Evolutionary conservation across 2,329 filamentous ascomycete genomes (phyloP).

Genomic region (Colletotrichum camelliae): DNA sequence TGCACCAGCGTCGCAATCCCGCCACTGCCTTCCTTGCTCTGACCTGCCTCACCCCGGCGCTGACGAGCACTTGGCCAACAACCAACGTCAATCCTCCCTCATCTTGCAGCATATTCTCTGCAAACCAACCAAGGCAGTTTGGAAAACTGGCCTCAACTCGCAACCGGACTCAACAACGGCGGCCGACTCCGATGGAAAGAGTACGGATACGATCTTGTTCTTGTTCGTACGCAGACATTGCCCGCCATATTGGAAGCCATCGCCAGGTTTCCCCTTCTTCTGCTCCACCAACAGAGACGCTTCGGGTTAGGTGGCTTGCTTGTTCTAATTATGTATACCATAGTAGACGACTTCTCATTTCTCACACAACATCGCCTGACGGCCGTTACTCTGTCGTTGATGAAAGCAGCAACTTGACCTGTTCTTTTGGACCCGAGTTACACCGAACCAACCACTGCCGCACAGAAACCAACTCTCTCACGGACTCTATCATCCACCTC

Average conservation of each 20-base stretch:
- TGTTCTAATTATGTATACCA: background rate
- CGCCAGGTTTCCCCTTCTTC: background rate
- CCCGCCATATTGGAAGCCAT: background rate
- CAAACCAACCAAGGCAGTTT: background rate
- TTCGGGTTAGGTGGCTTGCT: background rate
- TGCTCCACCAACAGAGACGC: background rate
- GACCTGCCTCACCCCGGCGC: background rate
- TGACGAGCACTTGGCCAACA: background rate
- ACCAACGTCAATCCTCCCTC: slow-evolving; percentile 14
- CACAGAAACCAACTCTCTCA: background rate
- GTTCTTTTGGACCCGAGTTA: background rate
- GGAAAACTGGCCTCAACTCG: background rate
- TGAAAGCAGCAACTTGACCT: background rate
- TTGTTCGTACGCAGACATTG: background rate
- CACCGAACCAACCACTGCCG: slow-evolving; percentile 1
- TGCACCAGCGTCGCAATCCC: background rate
- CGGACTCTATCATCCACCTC: slow-evolving; percentile 2
- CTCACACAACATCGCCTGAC: background rate
- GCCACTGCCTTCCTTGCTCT: slow-evolving; percentile 7
- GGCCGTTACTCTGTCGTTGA: background rate
- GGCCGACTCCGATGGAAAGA: background rate
- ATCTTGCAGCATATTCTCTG: slow-evolving; percentile 11
- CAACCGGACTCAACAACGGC: background rate
- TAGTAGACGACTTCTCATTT: background rate
- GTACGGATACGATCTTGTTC: slow-evolving; percentile 10